Percentiles rank a stretch among this genome's conserved stretches.
phyloP scores from a whole-genome alignment of 2,329 filamentous ascomycete genomes.

The Venturia oleaginea region DNA sequence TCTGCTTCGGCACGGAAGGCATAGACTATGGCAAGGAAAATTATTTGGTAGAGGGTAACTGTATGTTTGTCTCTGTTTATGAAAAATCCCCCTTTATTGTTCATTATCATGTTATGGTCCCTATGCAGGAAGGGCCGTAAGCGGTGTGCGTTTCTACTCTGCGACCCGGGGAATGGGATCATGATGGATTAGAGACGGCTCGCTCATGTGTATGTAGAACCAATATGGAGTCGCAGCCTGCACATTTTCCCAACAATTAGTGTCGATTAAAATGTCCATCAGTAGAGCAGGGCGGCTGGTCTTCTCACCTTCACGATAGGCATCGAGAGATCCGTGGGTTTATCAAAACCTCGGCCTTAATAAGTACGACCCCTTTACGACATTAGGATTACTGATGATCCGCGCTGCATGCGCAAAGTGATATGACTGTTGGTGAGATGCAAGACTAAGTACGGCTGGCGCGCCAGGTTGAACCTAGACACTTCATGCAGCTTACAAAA shows the following conservation, averaged over 20 bases:
- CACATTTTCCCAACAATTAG: not conserved
- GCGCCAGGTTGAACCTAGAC: not conserved
- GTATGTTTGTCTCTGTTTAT: not conserved
- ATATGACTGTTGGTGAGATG: not conserved
- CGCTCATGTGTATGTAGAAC: not conserved
- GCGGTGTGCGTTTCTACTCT: not conserved
- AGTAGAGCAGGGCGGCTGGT: not conserved
- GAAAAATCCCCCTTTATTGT: not conserved
- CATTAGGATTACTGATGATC: not conserved
- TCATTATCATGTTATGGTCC: not conserved
- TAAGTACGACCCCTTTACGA: too few species aligned
- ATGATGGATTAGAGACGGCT: not conserved
- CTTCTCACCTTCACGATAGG: too few species aligned
- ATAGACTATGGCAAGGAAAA: constrained; percentile 1
- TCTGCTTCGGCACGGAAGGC: not conserved
- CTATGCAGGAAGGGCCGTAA: not conserved
- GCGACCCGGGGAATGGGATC: not conserved
- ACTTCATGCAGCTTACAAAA: not conserved
- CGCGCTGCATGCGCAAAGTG: not conserved
- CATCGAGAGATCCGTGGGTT: too few species aligned
- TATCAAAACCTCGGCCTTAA: too few species aligned
- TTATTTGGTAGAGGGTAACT: not conserved
- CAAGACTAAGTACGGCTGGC: not conserved
- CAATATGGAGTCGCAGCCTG: not conserved
- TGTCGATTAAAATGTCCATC: not conserved